Evolutionary conservation across 1,284 basidiomycete genomes (phyloP).

Genomic region (Earliella scabrosa): DNA sequence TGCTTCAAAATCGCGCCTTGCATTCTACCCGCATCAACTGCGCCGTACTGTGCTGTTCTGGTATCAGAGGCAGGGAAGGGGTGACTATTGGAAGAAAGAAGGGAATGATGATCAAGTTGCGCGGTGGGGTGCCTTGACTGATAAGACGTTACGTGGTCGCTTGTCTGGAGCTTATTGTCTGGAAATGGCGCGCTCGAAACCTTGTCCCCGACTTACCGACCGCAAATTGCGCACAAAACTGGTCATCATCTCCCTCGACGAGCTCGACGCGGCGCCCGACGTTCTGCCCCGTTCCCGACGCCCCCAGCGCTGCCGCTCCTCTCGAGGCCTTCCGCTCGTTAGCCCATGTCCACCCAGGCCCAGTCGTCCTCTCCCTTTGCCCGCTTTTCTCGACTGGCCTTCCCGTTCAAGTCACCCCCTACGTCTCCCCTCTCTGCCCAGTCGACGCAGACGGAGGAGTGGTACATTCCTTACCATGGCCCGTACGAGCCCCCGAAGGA

Average conservation of each 20-base stretch:
- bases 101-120: too few relatives aligned
- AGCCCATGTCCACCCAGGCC: slow-evolving; percentile 25
- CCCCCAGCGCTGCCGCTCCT: slow-evolving; percentile 3
- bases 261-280: slow-evolving; percentile 20
- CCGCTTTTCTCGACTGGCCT: slow-evolving; percentile 39
- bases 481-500: slow-evolving; percentile 50
- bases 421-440: slow-evolving; percentile 26
- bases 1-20: too few relatives aligned
- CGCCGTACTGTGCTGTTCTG: too few relatives aligned
- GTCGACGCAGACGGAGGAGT: slow-evolving; percentile 45
- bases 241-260: slow-evolving; percentile 22
- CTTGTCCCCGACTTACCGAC: slow-evolving; percentile 14
- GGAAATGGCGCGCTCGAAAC: too few relatives aligned
- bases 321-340: slow-evolving; percentile 6
- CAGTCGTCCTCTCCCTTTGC: slow-evolving; percentile 38
- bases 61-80: too few relatives aligned
- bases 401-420: slow-evolving; percentile 26
- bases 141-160: too few relatives aligned
- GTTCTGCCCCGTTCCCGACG: slow-evolving; percentile 14
- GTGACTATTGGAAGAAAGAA: too few relatives aligned
- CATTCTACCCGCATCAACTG: too few relatives aligned
- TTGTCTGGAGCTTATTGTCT: too few relatives aligned
- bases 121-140: too few relatives aligned
- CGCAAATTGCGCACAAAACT: slow-evolving; percentile 17
- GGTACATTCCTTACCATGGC: slow-evolving; percentile 69